phyloP scores from a whole-genome alignment of 306 rosid species.

The Lotus japonicus region DNA sequence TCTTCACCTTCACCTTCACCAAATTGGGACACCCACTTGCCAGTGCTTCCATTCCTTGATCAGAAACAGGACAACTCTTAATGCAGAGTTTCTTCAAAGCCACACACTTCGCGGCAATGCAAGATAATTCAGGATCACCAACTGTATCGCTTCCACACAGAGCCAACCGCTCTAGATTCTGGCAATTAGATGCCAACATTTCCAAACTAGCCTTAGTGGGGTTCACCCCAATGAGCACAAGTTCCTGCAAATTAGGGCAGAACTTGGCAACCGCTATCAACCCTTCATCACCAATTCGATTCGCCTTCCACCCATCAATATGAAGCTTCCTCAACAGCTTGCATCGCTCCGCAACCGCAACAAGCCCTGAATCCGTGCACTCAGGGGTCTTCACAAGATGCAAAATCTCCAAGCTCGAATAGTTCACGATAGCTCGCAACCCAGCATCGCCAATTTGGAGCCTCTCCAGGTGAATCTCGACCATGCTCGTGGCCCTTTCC shows the following conservation, averaged over 20 bases:
- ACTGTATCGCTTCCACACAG: constrained; percentile 91
- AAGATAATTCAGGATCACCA: constrained; percentile 79
- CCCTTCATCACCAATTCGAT: constrained; percentile 85
- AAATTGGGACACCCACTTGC: constrained; percentile 90
- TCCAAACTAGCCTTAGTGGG: constrained; percentile 81
- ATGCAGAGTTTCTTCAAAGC: constrained; percentile 96
- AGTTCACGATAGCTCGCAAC: constrained; percentile 64
- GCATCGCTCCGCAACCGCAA: constrained; percentile 68
- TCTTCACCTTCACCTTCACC: constrained; percentile 96
- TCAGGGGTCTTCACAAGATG: constrained; percentile 93
- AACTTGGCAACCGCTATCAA: constrained; percentile 67
- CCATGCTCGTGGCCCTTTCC: constrained; percentile 34
- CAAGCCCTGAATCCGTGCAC: constrained; percentile 74
- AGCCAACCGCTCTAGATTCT: constrained; percentile 82
- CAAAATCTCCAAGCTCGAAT: constrained; percentile 69
- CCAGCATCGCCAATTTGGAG: constrained; percentile 79
- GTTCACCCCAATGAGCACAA: constrained; percentile 88
- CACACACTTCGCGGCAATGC: constrained; percentile 80
- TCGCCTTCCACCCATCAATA: constrained; percentile 92
- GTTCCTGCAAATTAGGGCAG: constrained; percentile 78
- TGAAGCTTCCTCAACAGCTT: constrained; percentile 85
- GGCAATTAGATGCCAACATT: constrained; percentile 72
- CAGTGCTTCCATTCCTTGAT: constrained; percentile 72
- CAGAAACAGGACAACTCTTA: constrained; percentile 86
- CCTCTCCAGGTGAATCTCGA: constrained; percentile 86